Percentiles rank a stretch among this genome's conserved stretches.
Evolutionary conservation across 1,139 yeast species (phyloP).

Genomic region (Wickerhamiella pararugosa): DNA sequence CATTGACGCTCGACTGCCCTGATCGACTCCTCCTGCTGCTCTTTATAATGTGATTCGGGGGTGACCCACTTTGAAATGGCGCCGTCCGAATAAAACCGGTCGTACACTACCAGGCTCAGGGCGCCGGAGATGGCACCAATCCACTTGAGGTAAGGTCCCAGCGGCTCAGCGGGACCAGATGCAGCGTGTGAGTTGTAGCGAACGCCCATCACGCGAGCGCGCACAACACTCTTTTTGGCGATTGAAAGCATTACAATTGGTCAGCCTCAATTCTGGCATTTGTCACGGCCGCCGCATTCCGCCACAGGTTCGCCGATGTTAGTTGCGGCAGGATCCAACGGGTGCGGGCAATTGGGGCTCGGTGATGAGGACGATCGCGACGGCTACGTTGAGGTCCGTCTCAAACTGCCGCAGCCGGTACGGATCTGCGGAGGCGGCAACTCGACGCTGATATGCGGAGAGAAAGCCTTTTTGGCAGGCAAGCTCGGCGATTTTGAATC

Average conservation of each 20-base stretch:
- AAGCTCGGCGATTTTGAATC: conserved; percentile 32
- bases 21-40: conserved; percentile 12
- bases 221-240: not conserved
- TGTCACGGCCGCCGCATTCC: not conserved
- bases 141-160: conserved; percentile 14
- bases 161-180: conserved; percentile 17
- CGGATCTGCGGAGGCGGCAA: conserved; percentile 63
- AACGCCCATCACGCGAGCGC: not conserved
- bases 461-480: conserved; percentile 42
- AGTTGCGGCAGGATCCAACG: conserved; percentile 71
- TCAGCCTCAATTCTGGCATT: not conserved
- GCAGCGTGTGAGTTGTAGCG: conserved; percentile 4
- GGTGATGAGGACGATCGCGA: conserved; percentile 40
- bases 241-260: not conserved
- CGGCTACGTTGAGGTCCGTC: conserved; percentile 20
- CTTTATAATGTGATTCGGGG: conserved; percentile 11
- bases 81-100: conserved; percentile 15
- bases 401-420: conserved; percentile 12
- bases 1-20: conserved; percentile 12
- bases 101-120: conserved; percentile 15
- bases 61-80: conserved; percentile 13
- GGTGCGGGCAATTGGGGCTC: conserved; percentile 59
- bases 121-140: conserved; percentile 12
- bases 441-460: conserved; percentile 49
- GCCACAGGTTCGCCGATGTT: conserved; percentile 16